Percentiles rank a stretch among this genome's conserved stretches.
Evolutionary conservation across 768 basidiomycete genomes (phyloP).

Genomic region (Strobilomyces confusus): DNA sequence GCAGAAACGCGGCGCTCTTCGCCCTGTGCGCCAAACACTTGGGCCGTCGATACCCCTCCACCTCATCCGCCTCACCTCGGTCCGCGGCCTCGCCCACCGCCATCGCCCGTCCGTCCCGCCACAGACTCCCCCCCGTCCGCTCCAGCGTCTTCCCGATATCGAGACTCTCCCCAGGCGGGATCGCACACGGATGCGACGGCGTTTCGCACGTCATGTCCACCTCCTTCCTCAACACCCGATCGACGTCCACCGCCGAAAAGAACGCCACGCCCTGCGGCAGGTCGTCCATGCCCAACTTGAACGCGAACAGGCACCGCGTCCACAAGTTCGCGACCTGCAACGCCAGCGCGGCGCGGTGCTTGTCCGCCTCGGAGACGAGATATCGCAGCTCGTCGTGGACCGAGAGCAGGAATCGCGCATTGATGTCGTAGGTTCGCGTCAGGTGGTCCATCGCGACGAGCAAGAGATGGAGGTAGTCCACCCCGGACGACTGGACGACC

Average conservation of each 20-base stretch:
- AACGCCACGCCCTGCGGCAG: conserved; percentile 94
- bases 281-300: conserved; percentile 92
- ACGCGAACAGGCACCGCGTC: conserved; percentile 90
- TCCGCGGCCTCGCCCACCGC: conserved; percentile 9
- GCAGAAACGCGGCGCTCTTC: conserved; percentile 58
- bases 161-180: conserved; percentile 85
- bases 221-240: conserved; percentile 88
- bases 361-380: conserved; percentile 83
- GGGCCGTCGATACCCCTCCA: conserved; percentile 45
- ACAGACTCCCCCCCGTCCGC: conserved; percentile 70
- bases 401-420: conserved; percentile 91
- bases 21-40: conserved; percentile 68
- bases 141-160: conserved; percentile 63
- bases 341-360: conserved; percentile 86
- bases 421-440: conserved; percentile 71
- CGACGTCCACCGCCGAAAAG: conserved; percentile 95
- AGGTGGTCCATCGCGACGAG: conserved; percentile 95
- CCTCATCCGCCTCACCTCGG: background rate
- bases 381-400: conserved; percentile 98
- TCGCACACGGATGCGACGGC: conserved; percentile 80
- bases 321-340: conserved; percentile 94
- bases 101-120: conserved; percentile 59
- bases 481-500: conserved; percentile 98
- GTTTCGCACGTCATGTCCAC: conserved; percentile 95
- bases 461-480: conserved; percentile 95